Conservation (phyloP, 768 basidiomycete species). For the Royoungia palumana region DNA sequence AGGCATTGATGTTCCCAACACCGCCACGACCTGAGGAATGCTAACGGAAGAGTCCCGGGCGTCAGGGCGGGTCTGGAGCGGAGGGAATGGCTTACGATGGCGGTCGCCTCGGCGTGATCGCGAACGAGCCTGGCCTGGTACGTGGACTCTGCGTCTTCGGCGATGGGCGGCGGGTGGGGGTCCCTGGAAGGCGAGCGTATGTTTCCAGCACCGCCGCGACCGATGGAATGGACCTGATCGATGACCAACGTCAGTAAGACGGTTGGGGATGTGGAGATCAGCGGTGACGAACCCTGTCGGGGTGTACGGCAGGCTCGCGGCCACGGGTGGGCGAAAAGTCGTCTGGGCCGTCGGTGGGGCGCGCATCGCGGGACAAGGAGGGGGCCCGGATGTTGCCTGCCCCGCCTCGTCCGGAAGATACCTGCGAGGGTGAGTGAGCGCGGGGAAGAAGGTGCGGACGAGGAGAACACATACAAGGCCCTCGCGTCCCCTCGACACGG, state of each 20-base stretch:
- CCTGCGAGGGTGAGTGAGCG: conserved; percentile 27
- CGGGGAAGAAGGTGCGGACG: neutral
- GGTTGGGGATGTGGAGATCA: neutral
- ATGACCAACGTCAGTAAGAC: neutral
- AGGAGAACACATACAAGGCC: conserved; percentile 46
- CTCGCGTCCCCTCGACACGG: conserved; percentile 57
- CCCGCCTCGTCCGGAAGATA: conserved; percentile 67
- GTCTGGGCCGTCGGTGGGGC: conserved; percentile 46
- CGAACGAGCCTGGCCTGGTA: conserved; percentile 23
- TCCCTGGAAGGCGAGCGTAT: conserved; percentile 76
- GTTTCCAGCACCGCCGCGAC: conserved; percentile 84
- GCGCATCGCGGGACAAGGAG: conserved; percentile 43
- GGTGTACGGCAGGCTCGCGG: conserved; percentile 47
- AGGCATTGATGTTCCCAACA: conserved; percentile 54
- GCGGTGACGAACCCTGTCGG: conserved; percentile 33
- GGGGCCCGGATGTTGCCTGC: conserved; percentile 59
- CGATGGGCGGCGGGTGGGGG: conserved; percentile 18
- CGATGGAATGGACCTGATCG: conserved; percentile 45
- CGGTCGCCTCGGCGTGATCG: conserved; percentile 28
- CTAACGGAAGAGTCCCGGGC: conserved; percentile 20
- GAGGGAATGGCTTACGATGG: conserved; percentile 32
- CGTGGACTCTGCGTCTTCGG: conserved; percentile 25
- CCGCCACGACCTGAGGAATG: conserved; percentile 68
- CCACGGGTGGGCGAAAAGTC: conserved; percentile 56
- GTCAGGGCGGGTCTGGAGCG: neutral